phyloP scores from a whole-genome alignment of 2,329 filamentous ascomycete species.

The Westerdykella aurantiaca region DNA sequence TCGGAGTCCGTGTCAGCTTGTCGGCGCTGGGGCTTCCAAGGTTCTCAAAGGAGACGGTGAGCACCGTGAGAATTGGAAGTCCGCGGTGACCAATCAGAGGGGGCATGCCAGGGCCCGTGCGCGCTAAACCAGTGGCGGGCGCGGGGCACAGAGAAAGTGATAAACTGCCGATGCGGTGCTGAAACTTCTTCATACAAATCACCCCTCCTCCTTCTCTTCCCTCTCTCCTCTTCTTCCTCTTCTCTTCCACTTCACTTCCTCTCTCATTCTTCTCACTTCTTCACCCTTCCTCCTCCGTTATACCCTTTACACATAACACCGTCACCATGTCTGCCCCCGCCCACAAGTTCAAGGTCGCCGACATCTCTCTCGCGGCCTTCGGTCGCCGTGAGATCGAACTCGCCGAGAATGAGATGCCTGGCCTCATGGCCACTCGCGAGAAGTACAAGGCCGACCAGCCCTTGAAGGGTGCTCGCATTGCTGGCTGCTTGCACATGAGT shows the following conservation, averaged over 20 bases:
- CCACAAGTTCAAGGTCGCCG: constrained; percentile 95
- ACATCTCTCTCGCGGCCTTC: constrained; percentile 94
- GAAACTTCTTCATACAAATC: constrained; percentile 7
- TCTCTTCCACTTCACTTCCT: constrained; percentile 7
- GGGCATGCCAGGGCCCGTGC: neutral
- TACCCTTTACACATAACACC: constrained; percentile 9
- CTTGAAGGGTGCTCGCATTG: constrained; percentile 88
- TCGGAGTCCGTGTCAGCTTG: too few species aligned
- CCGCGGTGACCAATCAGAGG: neutral
- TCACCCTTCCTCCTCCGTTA: constrained; percentile 2
- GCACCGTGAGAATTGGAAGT: too few species aligned
- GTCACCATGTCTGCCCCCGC: constrained; percentile 67
- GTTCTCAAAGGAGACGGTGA: too few species aligned
- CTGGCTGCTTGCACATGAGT: constrained; percentile 98
- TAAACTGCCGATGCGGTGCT: constrained; percentile 4
- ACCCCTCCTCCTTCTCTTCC: constrained; percentile 11
- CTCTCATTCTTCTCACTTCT: constrained; percentile 7
- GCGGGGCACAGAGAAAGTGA: neutral
- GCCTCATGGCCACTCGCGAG: constrained; percentile 87
- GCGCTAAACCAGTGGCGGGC: neutral
- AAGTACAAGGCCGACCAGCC: constrained; percentile 95
- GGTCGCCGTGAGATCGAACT: constrained; percentile 99
- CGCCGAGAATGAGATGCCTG: constrained; percentile 87
- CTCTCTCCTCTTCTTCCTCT: constrained; percentile 12
- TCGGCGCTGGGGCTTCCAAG: too few species aligned